A percentile compares a stretch with the other conserved stretches of the same genome.
phyloP scores from a whole-genome alignment of 2,329 filamentous ascomycete genomes.

The Sporothrix brunneoviolacea region DNA sequence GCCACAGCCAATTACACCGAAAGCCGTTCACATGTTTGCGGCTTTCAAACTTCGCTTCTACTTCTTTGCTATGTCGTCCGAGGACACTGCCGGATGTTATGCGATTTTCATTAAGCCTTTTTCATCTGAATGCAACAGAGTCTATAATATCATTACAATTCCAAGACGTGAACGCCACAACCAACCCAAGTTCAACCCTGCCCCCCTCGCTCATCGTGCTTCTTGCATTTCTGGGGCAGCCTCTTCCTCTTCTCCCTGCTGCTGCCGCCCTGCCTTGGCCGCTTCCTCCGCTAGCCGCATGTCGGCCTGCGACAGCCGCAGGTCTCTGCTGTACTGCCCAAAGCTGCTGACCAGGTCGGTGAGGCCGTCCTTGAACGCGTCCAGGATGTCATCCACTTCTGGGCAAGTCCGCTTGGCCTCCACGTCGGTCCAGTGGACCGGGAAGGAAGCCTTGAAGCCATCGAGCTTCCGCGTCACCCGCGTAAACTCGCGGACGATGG shows the following conservation, averaged over 20 bases:
- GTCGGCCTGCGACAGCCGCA: slow-evolving; percentile 65
- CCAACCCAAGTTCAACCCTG: background rate
- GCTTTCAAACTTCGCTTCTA: too few relatives aligned
- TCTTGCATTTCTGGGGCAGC: slow-evolving; percentile 8
- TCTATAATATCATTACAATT: slow-evolving; percentile 6
- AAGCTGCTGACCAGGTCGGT: slow-evolving; percentile 62
- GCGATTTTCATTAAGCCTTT: background rate
- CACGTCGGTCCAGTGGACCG: slow-evolving; percentile 74
- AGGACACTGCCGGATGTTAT: background rate
- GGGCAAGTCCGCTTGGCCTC: slow-evolving; percentile 46
- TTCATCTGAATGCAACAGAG: background rate
- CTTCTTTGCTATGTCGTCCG: background rate
- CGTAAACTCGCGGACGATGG: slow-evolving; percentile 68
- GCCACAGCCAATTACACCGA: background rate
- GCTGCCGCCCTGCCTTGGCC: slow-evolving; percentile 23
- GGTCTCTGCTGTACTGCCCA: slow-evolving; percentile 63
- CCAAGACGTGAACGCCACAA: background rate
- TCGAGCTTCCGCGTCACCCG: slow-evolving; percentile 62
- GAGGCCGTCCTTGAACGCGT: slow-evolving; percentile 59
- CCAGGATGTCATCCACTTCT: slow-evolving; percentile 66
- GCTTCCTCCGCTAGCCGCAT: slow-evolving; percentile 68
- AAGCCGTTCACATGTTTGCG: background rate
- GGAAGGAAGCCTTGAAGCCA: slow-evolving; percentile 51
- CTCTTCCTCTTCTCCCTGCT: background rate
- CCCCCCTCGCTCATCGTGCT: background rate